Percentiles rank a stretch among this genome's conserved stretches.
Conservation (phyloP, 148 eudicot species). For the Fallopia convolvulus region DNA sequence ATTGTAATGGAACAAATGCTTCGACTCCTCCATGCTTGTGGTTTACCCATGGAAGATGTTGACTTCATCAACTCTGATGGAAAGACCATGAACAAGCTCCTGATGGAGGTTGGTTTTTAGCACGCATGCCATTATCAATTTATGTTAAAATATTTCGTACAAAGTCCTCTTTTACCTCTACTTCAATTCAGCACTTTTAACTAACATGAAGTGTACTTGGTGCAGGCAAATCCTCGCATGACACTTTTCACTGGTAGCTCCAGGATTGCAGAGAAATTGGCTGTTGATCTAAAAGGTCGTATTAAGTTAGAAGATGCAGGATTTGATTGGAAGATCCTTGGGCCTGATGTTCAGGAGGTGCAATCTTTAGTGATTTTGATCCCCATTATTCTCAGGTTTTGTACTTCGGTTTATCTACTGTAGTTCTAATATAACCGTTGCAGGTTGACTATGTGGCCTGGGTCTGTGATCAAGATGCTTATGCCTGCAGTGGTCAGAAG, state of each 20-base stretch:
- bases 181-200: neutral
- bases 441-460: slow-evolving; percentile 93
- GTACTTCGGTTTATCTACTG: slow-evolving; percentile 7
- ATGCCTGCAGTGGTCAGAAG: slow-evolving; percentile 96
- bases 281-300: slow-evolving; percentile 73
- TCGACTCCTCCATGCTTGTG: slow-evolving; percentile 89
- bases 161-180: neutral
- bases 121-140: neutral
- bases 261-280: slow-evolving; percentile 87
- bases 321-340: slow-evolving; percentile 96
- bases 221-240: slow-evolving; percentile 93
- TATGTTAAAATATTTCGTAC: neutral
- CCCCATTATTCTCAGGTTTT: slow-evolving; percentile 7
- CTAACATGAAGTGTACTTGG: neutral
- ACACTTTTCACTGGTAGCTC: slow-evolving; percentile 98
- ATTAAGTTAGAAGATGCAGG: slow-evolving; percentile 96
- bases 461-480: slow-evolving; percentile 99
- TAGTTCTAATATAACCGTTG: neutral
- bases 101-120: slow-evolving; percentile 59
- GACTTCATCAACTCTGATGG: slow-evolving; percentile 98
- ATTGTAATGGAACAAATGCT: slow-evolving; percentile 99
- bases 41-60: slow-evolving; percentile 85
- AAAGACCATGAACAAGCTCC: slow-evolving; percentile 77
- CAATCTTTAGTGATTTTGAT: neutral
- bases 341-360: slow-evolving; percentile 98